Base-by-base conservation (phyloP, 371 early-diverging fungal species). In the Mycotypha africana region DNA sequence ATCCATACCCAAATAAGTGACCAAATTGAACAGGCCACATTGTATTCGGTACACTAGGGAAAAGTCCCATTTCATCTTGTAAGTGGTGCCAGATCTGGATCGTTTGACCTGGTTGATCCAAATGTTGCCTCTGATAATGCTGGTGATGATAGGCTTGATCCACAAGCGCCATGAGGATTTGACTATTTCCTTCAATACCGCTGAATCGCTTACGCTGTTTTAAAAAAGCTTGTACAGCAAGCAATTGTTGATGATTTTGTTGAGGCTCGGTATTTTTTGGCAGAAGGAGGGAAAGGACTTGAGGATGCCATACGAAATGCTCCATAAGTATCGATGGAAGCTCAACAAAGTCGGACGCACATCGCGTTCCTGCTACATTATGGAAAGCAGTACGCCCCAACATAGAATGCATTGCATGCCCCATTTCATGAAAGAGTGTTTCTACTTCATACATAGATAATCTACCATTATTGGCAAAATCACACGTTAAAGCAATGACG, bases 391-490 rank as follows among this genome's bases (percentile, higher is more conserved):
- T 95, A 19, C 86, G 82, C 12, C 92, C 95, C 2, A 96, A 75
- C 90, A 95, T 93, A 10, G 95, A 93, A 62, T 97, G 97, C 86
- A 97, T 89, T 2, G 96, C 98, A 53, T 98, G 98, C 2, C 98
- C 98, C 92, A 97, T 91, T 55, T 98, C 98, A 67, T 98, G 98
- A 67, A 95, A 95, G n/a, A 97, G 58, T 0, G 97, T 97, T 54
- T 94, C 94, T 21, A 95, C 84, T 45, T 96, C 94, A 44, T 65
- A 63, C 70, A 75, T 73, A 28, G 73, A 78, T 24, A 89, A 59
- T 9, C 86, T 76, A 7, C 44, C 36, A 1, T 37, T 39, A 11
- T 52, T 40, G n/a, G 64, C 49, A 52, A 89, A 91, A 36, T 86
- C 84, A 47, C 89, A 88, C 3, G 85, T 81, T 40, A 92, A 56